A percentile compares a stretch with the other conserved stretches of the same genome.
Conservation (phyloP, 352 stramenopile species). For the Phytophthora palmivora region DNA sequence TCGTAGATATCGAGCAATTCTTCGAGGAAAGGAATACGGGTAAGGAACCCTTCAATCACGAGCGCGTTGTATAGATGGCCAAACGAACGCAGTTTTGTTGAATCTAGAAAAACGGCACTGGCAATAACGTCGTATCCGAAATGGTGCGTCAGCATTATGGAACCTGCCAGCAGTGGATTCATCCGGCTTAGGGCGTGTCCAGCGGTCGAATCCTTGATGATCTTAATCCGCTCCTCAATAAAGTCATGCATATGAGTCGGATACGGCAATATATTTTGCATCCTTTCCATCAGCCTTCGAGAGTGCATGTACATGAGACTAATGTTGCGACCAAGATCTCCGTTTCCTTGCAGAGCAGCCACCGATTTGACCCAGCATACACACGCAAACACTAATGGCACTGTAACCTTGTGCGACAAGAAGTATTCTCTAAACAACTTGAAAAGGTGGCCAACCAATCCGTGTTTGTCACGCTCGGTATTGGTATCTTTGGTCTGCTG, state of each 20-base stretch:
- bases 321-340: slow-evolving; percentile 26
- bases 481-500: slow-evolving; percentile 10
- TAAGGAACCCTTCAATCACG: slow-evolving; percentile 20
- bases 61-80: slow-evolving; percentile 42
- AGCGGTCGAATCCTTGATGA: slow-evolving; percentile 6
- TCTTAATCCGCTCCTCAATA: not conserved
- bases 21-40: slow-evolving; percentile 39
- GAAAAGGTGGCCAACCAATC: slow-evolving; percentile 24
- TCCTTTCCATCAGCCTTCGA: slow-evolving; percentile 22
- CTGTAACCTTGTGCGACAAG: slow-evolving; percentile 21
- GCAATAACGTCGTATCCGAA: slow-evolving; percentile 32
- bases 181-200: slow-evolving; percentile 22
- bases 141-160: slow-evolving; percentile 33
- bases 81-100: slow-evolving; percentile 36
- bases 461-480: slow-evolving; percentile 1
- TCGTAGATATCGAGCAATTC: slow-evolving; percentile 34
- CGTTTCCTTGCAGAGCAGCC: slow-evolving; percentile 34
- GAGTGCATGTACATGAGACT: slow-evolving; percentile 34
- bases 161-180: slow-evolving; percentile 40
- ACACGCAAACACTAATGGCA: slow-evolving; percentile 36
- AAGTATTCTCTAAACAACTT: slow-evolving; percentile 34
- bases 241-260: not conserved
- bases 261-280: slow-evolving; percentile 20
- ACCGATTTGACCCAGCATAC: slow-evolving; percentile 45
- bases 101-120: slow-evolving; percentile 30